Percentiles rank a stretch among this genome's conserved stretches.
These are phyloP conservation scores for Poterioochromonas sp. DNA, from an alignment of 352 stramenopile species.

Conservation along the genomic window DNA sequence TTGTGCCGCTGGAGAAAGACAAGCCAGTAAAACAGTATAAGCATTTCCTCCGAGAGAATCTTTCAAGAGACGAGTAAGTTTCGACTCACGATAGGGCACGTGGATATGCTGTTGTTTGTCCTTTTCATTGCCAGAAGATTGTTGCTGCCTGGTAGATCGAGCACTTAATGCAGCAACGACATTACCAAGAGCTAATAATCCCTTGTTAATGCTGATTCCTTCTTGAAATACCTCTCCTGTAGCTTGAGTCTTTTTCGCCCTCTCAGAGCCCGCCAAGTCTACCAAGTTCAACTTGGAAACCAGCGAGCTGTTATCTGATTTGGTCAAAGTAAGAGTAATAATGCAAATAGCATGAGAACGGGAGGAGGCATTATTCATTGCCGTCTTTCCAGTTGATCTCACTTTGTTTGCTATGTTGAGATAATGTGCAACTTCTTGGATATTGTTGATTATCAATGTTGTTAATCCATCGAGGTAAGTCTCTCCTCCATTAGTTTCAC, in stretches of 20 bases:
- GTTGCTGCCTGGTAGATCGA: not conserved
- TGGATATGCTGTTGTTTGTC: conserved; percentile 39
- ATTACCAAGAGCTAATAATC: conserved; percentile 42
- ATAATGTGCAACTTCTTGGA: conserved; percentile 16
- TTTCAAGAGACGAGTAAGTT: conserved; percentile 40
- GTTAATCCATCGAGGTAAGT: conserved; percentile 22
- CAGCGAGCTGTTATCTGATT: not conserved
- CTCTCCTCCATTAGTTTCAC: conserved; percentile 59
- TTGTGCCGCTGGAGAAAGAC: conserved; percentile 20
- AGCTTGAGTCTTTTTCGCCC: conserved; percentile 49
- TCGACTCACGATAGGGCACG: conserved; percentile 41
- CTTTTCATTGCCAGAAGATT: not conserved
- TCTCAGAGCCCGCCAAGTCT: conserved; percentile 50
- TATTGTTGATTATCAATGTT: conserved; percentile 38
- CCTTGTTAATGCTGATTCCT: conserved; percentile 43
- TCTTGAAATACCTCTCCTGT: conserved; percentile 38
- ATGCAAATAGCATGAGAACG: conserved; percentile 82
- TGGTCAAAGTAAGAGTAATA: conserved; percentile 62
- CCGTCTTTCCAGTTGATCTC: conserved; percentile 62
- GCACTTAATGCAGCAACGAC: conserved; percentile 37
- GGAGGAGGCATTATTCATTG: conserved; percentile 79
- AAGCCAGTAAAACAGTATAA: conserved; percentile 40
- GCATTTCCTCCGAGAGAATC: conserved; percentile 39
- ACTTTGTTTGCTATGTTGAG: not conserved
- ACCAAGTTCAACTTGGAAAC: conserved; percentile 60